A percentile compares a stretch with the other conserved stretches of the same genome.
These are phyloP conservation scores for Eimeria sp. DNA, from an alignment of 169 alveolate species.

Conservation along the genomic window DNA sequence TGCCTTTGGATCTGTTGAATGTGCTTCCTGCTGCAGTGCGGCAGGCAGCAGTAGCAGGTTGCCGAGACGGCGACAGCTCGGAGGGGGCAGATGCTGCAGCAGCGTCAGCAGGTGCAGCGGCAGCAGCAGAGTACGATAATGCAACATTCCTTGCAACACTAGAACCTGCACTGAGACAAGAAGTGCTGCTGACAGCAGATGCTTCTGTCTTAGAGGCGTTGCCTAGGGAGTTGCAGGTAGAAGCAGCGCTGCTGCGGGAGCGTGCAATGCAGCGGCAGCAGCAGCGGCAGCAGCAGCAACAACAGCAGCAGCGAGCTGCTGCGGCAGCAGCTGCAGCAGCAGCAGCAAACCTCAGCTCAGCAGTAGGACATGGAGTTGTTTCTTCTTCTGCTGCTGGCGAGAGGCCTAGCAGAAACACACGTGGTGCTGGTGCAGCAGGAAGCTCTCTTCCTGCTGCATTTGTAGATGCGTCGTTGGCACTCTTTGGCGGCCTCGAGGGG, in stretches of 20 bases:
- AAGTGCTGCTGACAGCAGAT: slow-evolving; percentile 90
- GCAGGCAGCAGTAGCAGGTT: slow-evolving; percentile 70
- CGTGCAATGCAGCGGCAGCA: slow-evolving; percentile 45
- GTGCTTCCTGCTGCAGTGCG: slow-evolving; percentile 82
- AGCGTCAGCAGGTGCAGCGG: slow-evolving; percentile 33
- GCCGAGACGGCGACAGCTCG: slow-evolving; percentile 45
- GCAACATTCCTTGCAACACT: slow-evolving; percentile 90
- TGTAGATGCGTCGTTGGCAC: slow-evolving; percentile 35
- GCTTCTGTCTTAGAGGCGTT: slow-evolving; percentile 87
- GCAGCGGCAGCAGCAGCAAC: slow-evolving; percentile 76
- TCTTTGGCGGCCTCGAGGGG: slow-evolving; percentile 25
- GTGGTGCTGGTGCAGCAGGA: not conserved
- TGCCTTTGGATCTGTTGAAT: slow-evolving; percentile 61
- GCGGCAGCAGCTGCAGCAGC: slow-evolving; percentile 65
- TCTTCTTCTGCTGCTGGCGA: not conserved
- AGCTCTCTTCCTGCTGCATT: slow-evolving; percentile 47
- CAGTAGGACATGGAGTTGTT: not conserved
- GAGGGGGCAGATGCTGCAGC: not conserved
- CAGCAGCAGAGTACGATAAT: slow-evolving; percentile 87
- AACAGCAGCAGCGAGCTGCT: slow-evolving; percentile 62
- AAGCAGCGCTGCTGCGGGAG: slow-evolving; percentile 89
- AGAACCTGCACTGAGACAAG: slow-evolving; percentile 90
- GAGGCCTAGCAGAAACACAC: slow-evolving; percentile 8
- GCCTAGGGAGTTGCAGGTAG: slow-evolving; percentile 89
- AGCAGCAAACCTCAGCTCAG: not conserved